Conservation (phyloP, 805 yeast genomes). For the Hyphopichia homilentoma region DNA sequence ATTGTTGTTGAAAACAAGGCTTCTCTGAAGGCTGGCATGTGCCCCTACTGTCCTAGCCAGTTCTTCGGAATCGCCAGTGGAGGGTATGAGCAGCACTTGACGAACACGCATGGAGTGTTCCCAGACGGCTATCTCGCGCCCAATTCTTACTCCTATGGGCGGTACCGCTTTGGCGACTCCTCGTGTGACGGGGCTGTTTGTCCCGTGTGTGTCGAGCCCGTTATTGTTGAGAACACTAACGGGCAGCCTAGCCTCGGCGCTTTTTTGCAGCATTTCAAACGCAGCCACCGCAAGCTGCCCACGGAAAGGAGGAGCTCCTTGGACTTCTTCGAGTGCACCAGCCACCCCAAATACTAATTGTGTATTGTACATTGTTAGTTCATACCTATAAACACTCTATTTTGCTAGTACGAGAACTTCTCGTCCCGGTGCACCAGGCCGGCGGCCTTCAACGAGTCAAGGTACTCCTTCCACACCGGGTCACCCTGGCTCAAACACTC, state of each 20-base stretch:
- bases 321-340: too few relatives aligned
- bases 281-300: too few relatives aligned
- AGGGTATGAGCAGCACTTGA: background rate
- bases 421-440: slow-evolving; percentile 21
- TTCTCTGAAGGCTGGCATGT: too few relatives aligned
- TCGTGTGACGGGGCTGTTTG: slow-evolving; percentile 1
- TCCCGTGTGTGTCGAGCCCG: background rate
- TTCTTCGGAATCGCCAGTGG: background rate
- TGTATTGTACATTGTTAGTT: background rate
- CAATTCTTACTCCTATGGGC: background rate
- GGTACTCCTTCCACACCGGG: slow-evolving; percentile 48
- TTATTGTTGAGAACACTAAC: too few relatives aligned
- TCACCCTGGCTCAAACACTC: slow-evolving; percentile 46
- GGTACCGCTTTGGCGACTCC: background rate
- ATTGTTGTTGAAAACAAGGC: too few relatives aligned
- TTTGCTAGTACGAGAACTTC: slow-evolving; percentile 7
- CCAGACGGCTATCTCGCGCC: background rate
- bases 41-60: background rate
- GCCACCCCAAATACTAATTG: too few relatives aligned
- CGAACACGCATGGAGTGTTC: background rate
- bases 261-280: too few relatives aligned
- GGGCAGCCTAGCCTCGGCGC: too few relatives aligned
- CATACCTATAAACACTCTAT: background rate
- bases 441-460: slow-evolving; percentile 35
- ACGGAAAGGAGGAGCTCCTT: too few relatives aligned